Evolutionary conservation across 345 rosid genomes (phyloP).

Genomic region (Anacardium occidentale): DNA sequence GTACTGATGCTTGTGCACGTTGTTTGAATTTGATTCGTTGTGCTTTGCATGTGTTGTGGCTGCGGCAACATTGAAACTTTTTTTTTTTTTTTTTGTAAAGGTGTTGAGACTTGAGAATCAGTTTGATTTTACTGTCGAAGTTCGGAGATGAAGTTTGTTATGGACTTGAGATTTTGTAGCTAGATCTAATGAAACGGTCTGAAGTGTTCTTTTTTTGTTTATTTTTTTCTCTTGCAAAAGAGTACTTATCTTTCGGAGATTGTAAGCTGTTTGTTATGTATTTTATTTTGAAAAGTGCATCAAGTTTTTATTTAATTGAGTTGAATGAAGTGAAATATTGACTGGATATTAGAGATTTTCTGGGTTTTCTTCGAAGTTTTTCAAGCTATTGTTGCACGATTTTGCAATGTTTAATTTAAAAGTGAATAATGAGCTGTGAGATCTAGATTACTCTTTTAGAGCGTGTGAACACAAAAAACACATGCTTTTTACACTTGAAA

Average conservation of each 20-base stretch:
- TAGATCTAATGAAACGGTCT: slow-evolving; percentile 1
- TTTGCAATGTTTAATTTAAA: background rate
- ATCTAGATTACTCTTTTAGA: background rate
- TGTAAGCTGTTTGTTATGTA: background rate
- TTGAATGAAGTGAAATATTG: background rate
- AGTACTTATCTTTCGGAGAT: background rate
- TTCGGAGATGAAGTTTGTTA: background rate
- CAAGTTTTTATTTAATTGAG: background rate
- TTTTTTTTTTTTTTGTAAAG: background rate
- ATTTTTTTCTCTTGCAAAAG: background rate
- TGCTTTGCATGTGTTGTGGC: background rate
- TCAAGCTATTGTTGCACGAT: background rate
- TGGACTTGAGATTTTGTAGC: background rate
- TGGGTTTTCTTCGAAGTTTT: background rate
- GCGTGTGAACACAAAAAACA: slow-evolving; percentile 8
- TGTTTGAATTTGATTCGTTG: background rate
- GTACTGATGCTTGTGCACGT: background rate
- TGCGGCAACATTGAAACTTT: background rate
- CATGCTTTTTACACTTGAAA: slow-evolving; percentile 6
- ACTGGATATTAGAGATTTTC: background rate
- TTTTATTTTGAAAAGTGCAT: background rate
- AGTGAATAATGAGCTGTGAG: too few species aligned
- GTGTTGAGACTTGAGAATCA: background rate
- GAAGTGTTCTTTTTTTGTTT: background rate
- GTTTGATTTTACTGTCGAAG: background rate